Conservation (phyloP, 2,329 filamentous ascomycete genomes). For the Paraphoma sp. region DNA sequence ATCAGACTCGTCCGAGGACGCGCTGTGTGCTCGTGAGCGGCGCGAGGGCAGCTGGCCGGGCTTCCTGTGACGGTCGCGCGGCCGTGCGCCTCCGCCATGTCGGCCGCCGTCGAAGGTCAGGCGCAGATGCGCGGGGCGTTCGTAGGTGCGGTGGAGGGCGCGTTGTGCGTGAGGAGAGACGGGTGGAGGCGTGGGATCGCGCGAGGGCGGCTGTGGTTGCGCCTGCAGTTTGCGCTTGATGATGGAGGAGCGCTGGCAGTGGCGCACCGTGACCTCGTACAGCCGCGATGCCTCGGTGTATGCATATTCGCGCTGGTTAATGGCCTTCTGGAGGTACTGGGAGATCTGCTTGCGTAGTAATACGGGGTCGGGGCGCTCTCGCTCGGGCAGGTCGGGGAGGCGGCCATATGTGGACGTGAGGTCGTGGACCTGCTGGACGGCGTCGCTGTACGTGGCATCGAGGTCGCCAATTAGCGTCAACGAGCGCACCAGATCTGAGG, state of each 20-base stretch:
- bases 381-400: constrained; percentile 58
- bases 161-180: constrained; percentile 49
- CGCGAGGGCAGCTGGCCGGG: constrained; percentile 18
- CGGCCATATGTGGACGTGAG: constrained; percentile 56
- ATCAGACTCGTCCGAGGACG: constrained; percentile 20
- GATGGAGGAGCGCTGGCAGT: constrained; percentile 63
- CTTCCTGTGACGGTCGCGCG: constrained; percentile 30
- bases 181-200: constrained; percentile 64
- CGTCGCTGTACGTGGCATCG: constrained; percentile 52
- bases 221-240: constrained; percentile 68
- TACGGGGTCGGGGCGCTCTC: constrained; percentile 59
- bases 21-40: constrained; percentile 18
- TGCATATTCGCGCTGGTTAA: constrained; percentile 62
- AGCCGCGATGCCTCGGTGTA: constrained; percentile 64
- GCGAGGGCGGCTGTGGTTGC: constrained; percentile 65
- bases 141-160: constrained; percentile 26
- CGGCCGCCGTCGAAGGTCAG: constrained; percentile 34
- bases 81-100: constrained; percentile 26
- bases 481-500: constrained; percentile 68
- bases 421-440: constrained; percentile 55
- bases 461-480: constrained; percentile 66
- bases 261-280: constrained; percentile 64
- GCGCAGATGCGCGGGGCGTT: constrained; percentile 36
- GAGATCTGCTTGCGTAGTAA: constrained; percentile 64
- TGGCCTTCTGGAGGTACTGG: constrained; percentile 59